These are phyloP conservation scores for Aspergillus ustus DNA, from an alignment of 2,329 filamentous ascomycete species.

Conservation along the genomic window DNA sequence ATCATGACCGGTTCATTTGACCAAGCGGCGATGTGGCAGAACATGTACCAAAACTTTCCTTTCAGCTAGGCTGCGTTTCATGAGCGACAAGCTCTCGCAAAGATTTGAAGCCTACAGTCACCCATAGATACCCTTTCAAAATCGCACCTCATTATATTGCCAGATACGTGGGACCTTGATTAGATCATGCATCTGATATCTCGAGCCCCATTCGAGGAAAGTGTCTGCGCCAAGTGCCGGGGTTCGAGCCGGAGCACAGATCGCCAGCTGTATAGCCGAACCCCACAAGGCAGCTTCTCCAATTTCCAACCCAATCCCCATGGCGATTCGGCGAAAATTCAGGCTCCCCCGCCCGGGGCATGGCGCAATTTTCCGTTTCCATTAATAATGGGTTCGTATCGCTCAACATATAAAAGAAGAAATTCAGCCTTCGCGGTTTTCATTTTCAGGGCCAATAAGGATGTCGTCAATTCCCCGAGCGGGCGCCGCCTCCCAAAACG, in stretches of 20 bases:
- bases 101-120: background rate
- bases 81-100: background rate
- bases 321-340: background rate
- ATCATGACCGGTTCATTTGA: conserved; percentile 1
- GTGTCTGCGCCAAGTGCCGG: conserved; percentile 7
- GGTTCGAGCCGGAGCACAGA: conserved; percentile 4
- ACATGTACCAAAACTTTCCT: background rate
- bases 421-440: background rate
- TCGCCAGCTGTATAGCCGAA: conserved; percentile 26
- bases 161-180: background rate
- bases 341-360: conserved; percentile 22
- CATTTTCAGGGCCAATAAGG: conserved; percentile 6
- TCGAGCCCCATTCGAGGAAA: background rate
- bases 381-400: conserved; percentile 1
- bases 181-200: background rate
- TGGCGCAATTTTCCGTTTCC: conserved; percentile 12
- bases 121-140: background rate
- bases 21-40: conserved; percentile 10
- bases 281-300: conserved; percentile 22
- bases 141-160: background rate
- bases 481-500: background rate
- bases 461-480: conserved; percentile 1
- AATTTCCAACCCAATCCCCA: background rate
- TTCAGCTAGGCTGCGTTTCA: background rate
- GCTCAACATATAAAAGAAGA: background rate